These are phyloP conservation scores for Lentinula sp. DNA, from an alignment of 768 basidiomycete species.

Conservation along the genomic window DNA sequence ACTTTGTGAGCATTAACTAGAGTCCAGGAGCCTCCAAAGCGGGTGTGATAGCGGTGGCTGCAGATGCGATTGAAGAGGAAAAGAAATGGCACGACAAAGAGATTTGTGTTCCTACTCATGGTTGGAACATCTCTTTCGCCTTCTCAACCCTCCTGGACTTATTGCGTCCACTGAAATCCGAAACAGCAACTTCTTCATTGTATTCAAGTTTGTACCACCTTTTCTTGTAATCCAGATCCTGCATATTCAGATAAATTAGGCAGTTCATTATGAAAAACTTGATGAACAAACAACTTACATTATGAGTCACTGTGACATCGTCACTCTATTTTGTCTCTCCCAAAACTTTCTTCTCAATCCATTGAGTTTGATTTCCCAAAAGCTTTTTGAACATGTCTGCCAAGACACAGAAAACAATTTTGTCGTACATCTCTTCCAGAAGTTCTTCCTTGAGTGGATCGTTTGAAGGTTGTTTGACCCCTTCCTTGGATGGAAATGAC, in stretches of 20 bases:
- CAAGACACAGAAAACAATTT: constrained; percentile 8
- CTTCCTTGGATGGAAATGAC: neutral
- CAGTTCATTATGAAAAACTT: neutral
- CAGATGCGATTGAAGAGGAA: constrained; percentile 26
- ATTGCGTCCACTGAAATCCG: constrained; percentile 1
- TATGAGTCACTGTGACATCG: constrained; percentile 11
- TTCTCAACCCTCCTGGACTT: constrained; percentile 3
- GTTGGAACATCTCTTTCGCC: constrained; percentile 4
- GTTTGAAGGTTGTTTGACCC: neutral
- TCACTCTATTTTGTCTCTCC: constrained; percentile 8
- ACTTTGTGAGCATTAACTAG: constrained; percentile 29
- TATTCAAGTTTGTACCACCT: constrained; percentile 8
- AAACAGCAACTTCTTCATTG: constrained; percentile 3
- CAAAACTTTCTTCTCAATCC: constrained; percentile 9
- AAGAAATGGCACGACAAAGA: constrained; percentile 30
- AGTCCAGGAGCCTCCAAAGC: constrained; percentile 25
- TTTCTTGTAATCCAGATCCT: constrained; percentile 9
- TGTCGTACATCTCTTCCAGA: constrained; percentile 3
- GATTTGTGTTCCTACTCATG: neutral
- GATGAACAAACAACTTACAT: neutral
- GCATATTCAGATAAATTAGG: no score
- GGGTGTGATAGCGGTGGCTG: constrained; percentile 20
- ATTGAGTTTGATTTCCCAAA: constrained; percentile 5
- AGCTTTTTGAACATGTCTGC: constrained; percentile 5
- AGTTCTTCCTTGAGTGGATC: neutral